These are phyloP conservation scores for Russula compacta DNA, from an alignment of 768 basidiomycete species.

Conservation along the genomic window DNA sequence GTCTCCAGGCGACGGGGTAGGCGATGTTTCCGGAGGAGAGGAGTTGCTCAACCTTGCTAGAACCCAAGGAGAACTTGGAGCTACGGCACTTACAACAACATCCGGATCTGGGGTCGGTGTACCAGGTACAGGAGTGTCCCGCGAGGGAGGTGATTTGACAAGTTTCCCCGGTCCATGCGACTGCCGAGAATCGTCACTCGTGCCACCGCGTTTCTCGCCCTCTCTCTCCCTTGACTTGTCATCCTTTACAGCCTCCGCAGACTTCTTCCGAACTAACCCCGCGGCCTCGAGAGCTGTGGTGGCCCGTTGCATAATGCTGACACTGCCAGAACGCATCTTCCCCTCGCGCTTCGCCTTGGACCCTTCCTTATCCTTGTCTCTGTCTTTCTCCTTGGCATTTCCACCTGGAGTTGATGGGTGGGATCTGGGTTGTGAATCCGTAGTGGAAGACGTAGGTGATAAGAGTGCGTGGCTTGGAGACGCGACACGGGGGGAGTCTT, in stretches of 20 bases:
- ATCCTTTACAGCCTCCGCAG: constrained; percentile 60
- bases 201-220: constrained; percentile 36
- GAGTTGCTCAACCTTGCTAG: constrained; percentile 27
- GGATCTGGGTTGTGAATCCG: constrained; percentile 43
- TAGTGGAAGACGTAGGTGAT: constrained; percentile 49
- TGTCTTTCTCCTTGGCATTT: constrained; percentile 49
- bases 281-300: constrained; percentile 86
- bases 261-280: constrained; percentile 77
- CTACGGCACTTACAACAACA: constrained; percentile 19
- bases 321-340: constrained; percentile 77
- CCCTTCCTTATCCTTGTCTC: constrained; percentile 35
- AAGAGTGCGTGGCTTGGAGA: constrained; percentile 32
- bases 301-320: constrained; percentile 93
- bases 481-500: constrained; percentile 44
- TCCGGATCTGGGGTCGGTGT: constrained; percentile 43
- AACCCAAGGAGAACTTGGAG: constrained; percentile 59
- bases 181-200: constrained; percentile 49
- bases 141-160: constrained; percentile 60
- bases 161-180: constrained; percentile 63
- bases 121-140: constrained; percentile 36
- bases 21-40: constrained; percentile 33
- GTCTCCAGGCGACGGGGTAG: constrained; percentile 45
- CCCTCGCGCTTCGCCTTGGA: constrained; percentile 42
- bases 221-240: constrained; percentile 39
- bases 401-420: constrained; percentile 64